A percentile compares a stretch with the other conserved stretches of the same genome.
Evolutionary conservation across 768 basidiomycete species (phyloP).

Genomic region (Lepiota brunneoincarnata): DNA sequence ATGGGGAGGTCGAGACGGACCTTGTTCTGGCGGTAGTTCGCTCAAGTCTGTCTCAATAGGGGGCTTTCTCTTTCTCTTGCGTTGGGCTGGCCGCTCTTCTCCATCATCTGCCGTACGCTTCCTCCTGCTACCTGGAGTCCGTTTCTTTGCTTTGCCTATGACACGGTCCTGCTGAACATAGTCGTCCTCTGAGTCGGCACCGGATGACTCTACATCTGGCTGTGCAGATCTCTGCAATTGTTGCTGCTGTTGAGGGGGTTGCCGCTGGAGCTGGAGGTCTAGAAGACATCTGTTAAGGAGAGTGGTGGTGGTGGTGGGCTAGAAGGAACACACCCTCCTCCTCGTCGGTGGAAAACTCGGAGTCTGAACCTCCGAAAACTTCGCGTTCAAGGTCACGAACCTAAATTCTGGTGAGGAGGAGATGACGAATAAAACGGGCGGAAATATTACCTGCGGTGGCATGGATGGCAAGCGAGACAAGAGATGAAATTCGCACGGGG

Average conservation of each 20-base stretch:
- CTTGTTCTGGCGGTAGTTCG: conserved; percentile 75
- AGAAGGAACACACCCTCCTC: conserved; percentile 45
- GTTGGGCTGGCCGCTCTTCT: conserved; percentile 31
- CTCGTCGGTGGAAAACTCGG: conserved; percentile 78
- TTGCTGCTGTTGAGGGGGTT: conserved; percentile 34
- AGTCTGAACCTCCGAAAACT: conserved; percentile 82
- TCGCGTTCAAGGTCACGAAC: conserved; percentile 54
- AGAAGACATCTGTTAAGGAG: neutral
- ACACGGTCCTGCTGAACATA: conserved; percentile 38
- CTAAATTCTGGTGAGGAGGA: conserved; percentile 10
- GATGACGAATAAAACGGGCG: neutral
- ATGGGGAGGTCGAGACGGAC: conserved; percentile 34
- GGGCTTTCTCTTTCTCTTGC: conserved; percentile 57
- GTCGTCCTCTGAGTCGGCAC: conserved; percentile 47
- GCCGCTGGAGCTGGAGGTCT: conserved; percentile 33
- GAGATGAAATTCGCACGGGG: neutral
- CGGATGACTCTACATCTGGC: conserved; percentile 40
- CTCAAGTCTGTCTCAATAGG: conserved; percentile 64
- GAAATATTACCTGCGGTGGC: conserved; percentile 17
- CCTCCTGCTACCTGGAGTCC: conserved; percentile 13
- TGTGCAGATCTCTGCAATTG: conserved; percentile 21
- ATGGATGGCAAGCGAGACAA: neutral
- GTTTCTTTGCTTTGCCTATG: conserved; percentile 31
- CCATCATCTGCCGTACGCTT: conserved; percentile 22
- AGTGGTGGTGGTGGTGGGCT: neutral